Evolutionary conservation across 129 eudicot species (phyloP), one percentile per base, ranked within the genome.

Genomic region (Artemisia annua): DNA sequence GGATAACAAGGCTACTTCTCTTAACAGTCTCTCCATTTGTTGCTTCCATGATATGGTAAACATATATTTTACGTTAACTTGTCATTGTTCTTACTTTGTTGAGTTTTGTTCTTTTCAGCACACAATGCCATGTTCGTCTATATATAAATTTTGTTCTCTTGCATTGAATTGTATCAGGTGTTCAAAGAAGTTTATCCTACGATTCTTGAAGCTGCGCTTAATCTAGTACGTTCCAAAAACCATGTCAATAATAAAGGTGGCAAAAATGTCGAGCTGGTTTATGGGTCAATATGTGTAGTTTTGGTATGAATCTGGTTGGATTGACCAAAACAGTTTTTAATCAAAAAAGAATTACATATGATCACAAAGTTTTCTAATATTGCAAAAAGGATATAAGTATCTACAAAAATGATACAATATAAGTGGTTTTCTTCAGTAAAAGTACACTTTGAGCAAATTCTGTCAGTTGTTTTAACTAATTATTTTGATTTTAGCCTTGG

Each of bases 31-130:
- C 24, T 77, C 92, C 0, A 19, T 74, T 73, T 61, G 48, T 58
- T 66, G 81, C 73, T 87, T 87, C 73, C 85, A 69, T 71, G 86
- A 84, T 72, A 65, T 70, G 81, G 92, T 87, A 60, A 69, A 79
- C 62, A 13, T 16, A 22, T 11, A 74, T 35, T 2, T 50, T 48
- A 26, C 54, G 43, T 26, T 48, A 32, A 26, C 44, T 17, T 64
- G 61, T 61, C 48, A 11, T 30, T 9, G 8, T 11, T 69, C 22
- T 16, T 67, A 26, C 43, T 32, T 56, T 15, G 17, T 35, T 43
- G 56, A n/a, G 16, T 54, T 49, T 43, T 62, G 7, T 70, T 70
- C 20, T 20, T n/a, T 58, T 70, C 76, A 48, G 14, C 62, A 11
- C 24, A 50, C 32, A 39, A 53, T 81, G 14, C 16, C n/a, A 57